Percentiles rank a stretch among this genome's conserved stretches.
These are phyloP conservation scores for Penicillium sumatraense DNA, from an alignment of 2,329 filamentous ascomycete genomes.

Conservation along the genomic window DNA sequence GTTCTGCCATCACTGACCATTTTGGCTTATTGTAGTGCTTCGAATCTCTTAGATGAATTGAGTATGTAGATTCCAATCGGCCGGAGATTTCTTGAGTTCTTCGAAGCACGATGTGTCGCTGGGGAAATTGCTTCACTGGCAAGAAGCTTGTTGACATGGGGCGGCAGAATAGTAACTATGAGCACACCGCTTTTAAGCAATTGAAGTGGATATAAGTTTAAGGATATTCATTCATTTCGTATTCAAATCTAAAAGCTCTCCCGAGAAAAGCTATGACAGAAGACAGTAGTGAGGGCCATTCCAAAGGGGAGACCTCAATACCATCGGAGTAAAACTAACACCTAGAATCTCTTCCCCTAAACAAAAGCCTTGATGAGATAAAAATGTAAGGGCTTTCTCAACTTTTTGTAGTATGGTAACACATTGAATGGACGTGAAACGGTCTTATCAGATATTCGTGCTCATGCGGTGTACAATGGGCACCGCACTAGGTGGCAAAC, in stretches of 20 bases:
- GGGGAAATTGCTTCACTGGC: not conserved
- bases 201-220: not conserved
- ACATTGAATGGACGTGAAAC: constrained; percentile 1
- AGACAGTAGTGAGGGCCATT: not conserved
- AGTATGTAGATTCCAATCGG: not conserved
- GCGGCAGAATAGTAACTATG: constrained; percentile 6
- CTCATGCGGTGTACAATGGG: constrained; percentile 71
- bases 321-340: not conserved
- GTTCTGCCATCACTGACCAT: constrained; percentile 30
- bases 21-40: constrained; percentile 7
- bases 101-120: not conserved
- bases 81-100: not conserved
- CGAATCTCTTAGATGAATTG: not conserved
- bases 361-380: constrained; percentile 11
- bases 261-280: not conserved
- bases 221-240: constrained; percentile 1
- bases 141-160: constrained; percentile 10
- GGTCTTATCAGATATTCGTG: constrained; percentile 38
- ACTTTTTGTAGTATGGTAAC: constrained; percentile 12
- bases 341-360: not conserved
- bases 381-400: constrained; percentile 7
- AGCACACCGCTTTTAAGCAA: constrained; percentile 2
- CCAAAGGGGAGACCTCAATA: not conserved
- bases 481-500: constrained; percentile 82
- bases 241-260: constrained; percentile 2